Percentiles rank a stretch among this genome's conserved stretches.
phyloP scores from a whole-genome alignment of 176 grass and related monocot species.

The Triticum timopheevii region DNA sequence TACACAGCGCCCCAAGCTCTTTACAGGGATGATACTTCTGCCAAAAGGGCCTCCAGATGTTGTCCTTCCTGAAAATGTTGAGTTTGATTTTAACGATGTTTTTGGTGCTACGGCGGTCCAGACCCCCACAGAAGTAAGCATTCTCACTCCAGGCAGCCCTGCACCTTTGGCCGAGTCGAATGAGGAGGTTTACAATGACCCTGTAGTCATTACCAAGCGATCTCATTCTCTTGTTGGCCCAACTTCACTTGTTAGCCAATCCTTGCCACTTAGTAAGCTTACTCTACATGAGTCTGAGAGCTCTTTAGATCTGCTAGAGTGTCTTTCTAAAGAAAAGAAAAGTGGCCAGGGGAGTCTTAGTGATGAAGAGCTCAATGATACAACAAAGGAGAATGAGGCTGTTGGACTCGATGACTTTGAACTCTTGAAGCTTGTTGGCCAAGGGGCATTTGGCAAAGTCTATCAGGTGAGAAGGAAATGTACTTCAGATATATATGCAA shows the following conservation, averaged over 20 bases:
- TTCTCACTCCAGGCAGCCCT: slow-evolving; percentile 56
- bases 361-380: slow-evolving; percentile 47
- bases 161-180: slow-evolving; percentile 44
- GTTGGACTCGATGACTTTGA: slow-evolving; percentile 91
- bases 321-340: slow-evolving; percentile 49
- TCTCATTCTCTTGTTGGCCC: slow-evolving; percentile 97
- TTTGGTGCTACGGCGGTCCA: slow-evolving; percentile 78
- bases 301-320: slow-evolving; percentile 71
- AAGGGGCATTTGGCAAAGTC: slow-evolving; percentile 98
- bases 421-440: slow-evolving; percentile 91
- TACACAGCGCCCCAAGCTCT: slow-evolving; percentile 48
- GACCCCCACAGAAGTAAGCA: slow-evolving; percentile 42
- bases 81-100: slow-evolving; percentile 97
- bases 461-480: slow-evolving; percentile 92
- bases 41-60: slow-evolving; percentile 82
- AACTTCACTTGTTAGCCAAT: slow-evolving; percentile 64
- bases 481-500: slow-evolving; percentile 97
- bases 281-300: slow-evolving; percentile 61
- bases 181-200: slow-evolving; percentile 74
- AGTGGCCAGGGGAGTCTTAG: slow-evolving; percentile 36
- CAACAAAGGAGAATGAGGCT: slow-evolving; percentile 49
- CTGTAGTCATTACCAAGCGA: slow-evolving; percentile 74
- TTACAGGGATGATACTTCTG: slow-evolving; percentile 71
- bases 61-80: slow-evolving; percentile 65
- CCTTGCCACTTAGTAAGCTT: slow-evolving; percentile 72